These are phyloP conservation scores for Coprinopsis cinerea DNA, from an alignment of 768 basidiomycete genomes.

Conservation along the genomic window DNA sequence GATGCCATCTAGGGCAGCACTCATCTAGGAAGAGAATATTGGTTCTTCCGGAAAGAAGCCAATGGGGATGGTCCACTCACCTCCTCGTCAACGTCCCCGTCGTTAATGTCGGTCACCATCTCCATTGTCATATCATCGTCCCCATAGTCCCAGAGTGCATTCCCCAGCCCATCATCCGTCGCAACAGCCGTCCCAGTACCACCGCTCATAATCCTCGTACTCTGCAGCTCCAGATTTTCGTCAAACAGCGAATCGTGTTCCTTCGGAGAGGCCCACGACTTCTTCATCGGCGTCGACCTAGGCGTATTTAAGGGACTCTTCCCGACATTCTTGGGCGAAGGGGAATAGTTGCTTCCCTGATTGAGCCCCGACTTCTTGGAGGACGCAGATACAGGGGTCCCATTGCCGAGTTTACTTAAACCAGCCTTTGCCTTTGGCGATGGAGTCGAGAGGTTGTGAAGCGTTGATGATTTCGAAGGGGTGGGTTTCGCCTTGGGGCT, in stretches of 20 bases:
- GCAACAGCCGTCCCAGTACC: slow-evolving; percentile 23
- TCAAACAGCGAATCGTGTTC: slow-evolving; percentile 9
- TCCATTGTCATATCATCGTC: slow-evolving; percentile 63
- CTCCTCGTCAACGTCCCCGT: slow-evolving; percentile 68
- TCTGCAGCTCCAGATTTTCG: slow-evolving; percentile 11
- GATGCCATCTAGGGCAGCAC: slow-evolving; percentile 31
- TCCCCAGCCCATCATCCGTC: slow-evolving; percentile 24
- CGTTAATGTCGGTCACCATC: slow-evolving; percentile 59
- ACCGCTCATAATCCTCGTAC: slow-evolving; percentile 18
- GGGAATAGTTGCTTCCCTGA: not conserved
- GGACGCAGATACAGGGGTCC: slow-evolving; percentile 10
- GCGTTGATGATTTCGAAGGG: slow-evolving; percentile 23
- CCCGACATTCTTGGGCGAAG: slow-evolving; percentile 8
- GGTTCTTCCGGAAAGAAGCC: slow-evolving; percentile 7
- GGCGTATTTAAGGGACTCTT: slow-evolving; percentile 17
- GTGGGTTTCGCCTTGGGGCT: slow-evolving; percentile 29
- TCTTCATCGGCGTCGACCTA: slow-evolving; percentile 17
- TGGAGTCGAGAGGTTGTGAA: not conserved
- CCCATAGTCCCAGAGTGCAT: slow-evolving; percentile 37
- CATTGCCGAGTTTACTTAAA: slow-evolving; percentile 4
- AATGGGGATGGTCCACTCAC: slow-evolving; percentile 27
- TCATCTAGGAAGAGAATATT: slow-evolving; percentile 25
- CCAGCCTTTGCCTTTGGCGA: slow-evolving; percentile 9
- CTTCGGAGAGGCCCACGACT: slow-evolving; percentile 14
- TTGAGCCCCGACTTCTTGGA: slow-evolving; percentile 7